These are phyloP conservation scores for Bipolaris gigantea DNA, from an alignment of 2,329 filamentous ascomycete genomes.

Conservation along the genomic window DNA sequence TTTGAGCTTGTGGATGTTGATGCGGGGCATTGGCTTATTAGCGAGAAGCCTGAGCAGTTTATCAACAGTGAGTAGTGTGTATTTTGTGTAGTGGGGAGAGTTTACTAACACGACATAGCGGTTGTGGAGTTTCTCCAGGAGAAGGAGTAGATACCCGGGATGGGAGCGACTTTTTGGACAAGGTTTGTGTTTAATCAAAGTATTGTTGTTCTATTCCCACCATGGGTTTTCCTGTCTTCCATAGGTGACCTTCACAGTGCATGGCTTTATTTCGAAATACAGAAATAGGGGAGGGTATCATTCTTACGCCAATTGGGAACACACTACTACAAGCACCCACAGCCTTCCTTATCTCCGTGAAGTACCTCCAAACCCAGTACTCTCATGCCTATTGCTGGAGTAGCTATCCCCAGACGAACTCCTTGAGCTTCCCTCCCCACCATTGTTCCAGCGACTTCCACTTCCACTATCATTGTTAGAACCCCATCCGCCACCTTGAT, in stretches of 20 bases:
- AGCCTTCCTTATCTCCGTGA: constrained; percentile 40
- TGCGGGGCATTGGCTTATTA: constrained; percentile 84
- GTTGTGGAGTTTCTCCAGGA: constrained; percentile 66
- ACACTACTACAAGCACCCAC: neutral
- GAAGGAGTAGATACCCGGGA: constrained; percentile 39
- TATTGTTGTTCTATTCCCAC: neutral
- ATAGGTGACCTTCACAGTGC: neutral
- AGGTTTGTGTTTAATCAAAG: neutral
- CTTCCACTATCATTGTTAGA: constrained; percentile 38
- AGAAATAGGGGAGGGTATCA: constrained; percentile 32
- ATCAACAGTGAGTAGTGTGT: constrained; percentile 61
- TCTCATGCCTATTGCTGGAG: constrained; percentile 61
- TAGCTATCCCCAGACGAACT: constrained; percentile 40
- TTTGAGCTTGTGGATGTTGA: constrained; percentile 76
- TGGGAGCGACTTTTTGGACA: neutral
- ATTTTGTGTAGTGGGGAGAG: no score
- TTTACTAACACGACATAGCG: constrained; percentile 47
- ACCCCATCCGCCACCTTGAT: constrained; percentile 36
- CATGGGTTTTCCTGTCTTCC: no score
- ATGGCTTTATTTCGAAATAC: neutral
- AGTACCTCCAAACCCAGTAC: constrained; percentile 74
- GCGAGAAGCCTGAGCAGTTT: constrained; percentile 82
- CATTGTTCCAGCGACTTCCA: constrained; percentile 39
- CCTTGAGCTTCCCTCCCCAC: constrained; percentile 44
- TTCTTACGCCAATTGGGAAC: constrained; percentile 27